These are phyloP conservation scores for Hippophae rhamnoides DNA, from an alignment of 306 rosid species.

Conservation along the genomic window DNA sequence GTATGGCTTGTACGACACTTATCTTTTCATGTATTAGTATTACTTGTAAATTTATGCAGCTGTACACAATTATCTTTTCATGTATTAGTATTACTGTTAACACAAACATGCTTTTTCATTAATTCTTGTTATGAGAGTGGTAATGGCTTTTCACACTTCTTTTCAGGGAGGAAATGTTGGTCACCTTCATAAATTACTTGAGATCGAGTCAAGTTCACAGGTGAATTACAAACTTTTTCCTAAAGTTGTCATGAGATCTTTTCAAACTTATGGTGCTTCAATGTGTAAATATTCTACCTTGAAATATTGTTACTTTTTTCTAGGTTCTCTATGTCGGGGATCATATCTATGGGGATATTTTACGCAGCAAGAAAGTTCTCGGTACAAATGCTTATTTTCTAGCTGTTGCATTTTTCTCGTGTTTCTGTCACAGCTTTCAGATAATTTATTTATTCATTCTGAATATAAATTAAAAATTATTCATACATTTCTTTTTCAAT, in stretches of 20 bases:
- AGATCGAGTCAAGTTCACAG: constrained; percentile 90
- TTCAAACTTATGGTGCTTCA: constrained; percentile 1
- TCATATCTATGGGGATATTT: constrained; percentile 94
- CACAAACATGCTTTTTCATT: not conserved
- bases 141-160: constrained; percentile 16
- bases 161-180: constrained; percentile 90
- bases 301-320: not conserved
- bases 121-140: constrained; percentile 4
- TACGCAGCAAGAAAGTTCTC: constrained; percentile 95
- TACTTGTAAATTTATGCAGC: not conserved
- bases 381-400: constrained; percentile 40
- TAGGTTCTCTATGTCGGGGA: constrained; percentile 99
- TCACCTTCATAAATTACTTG: constrained; percentile 85
- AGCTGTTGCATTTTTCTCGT: not conserved
- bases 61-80: not conserved
- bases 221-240: constrained; percentile 27
- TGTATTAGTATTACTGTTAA: constrained; percentile 15
- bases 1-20: constrained; percentile 18
- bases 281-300: constrained; percentile 5
- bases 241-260: constrained; percentile 7
- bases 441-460: not conserved
- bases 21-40: constrained; percentile 4
- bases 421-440: not conserved
- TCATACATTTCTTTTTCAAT: not conserved
- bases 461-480: not conserved